Evolutionary conservation across 2,329 filamentous ascomycete species (phyloP).

Genomic region (Cladosporium sp.): DNA sequence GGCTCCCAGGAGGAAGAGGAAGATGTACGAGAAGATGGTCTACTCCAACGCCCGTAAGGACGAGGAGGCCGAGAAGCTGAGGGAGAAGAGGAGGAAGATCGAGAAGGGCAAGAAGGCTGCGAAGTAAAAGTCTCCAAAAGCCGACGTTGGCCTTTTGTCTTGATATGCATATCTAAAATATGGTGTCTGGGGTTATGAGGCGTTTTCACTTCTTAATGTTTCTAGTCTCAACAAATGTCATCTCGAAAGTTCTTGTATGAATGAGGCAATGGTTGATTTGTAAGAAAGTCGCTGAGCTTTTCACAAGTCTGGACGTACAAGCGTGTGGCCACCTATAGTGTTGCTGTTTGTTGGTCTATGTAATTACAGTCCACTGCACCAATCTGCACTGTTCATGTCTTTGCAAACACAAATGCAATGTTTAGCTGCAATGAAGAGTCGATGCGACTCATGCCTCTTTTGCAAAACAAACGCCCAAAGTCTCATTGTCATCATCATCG

Average conservation of each 20-base stretch:
- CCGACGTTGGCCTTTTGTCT: background rate
- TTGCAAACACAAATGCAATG: too few species aligned
- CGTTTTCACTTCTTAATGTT: background rate
- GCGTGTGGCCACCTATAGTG: too few species aligned
- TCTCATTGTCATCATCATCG: too few species aligned
- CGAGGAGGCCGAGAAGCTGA: conserved; percentile 79
- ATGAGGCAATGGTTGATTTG: background rate
- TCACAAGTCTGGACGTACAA: too few species aligned
- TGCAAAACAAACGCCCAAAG: too few species aligned
- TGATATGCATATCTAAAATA: background rate
- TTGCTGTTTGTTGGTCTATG: too few species aligned
- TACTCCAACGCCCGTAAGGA: conserved; percentile 94
- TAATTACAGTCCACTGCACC: too few species aligned
- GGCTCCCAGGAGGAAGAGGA: conserved; percentile 96
- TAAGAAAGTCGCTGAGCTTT: too few species aligned
- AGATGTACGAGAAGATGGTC: conserved; percentile 95
- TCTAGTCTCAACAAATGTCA: background rate
- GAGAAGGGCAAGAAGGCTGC: conserved; percentile 51
- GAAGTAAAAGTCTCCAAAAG: background rate
- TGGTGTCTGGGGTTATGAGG: conserved; percentile 1
- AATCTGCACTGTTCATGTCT: too few species aligned
- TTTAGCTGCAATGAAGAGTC: too few species aligned
- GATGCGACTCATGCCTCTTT: too few species aligned
- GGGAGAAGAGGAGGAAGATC: conserved; percentile 84
- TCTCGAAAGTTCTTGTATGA: background rate